Conservation (phyloP, 768 basidiomycete genomes). For the Sporobolomyces roseus region DNA sequence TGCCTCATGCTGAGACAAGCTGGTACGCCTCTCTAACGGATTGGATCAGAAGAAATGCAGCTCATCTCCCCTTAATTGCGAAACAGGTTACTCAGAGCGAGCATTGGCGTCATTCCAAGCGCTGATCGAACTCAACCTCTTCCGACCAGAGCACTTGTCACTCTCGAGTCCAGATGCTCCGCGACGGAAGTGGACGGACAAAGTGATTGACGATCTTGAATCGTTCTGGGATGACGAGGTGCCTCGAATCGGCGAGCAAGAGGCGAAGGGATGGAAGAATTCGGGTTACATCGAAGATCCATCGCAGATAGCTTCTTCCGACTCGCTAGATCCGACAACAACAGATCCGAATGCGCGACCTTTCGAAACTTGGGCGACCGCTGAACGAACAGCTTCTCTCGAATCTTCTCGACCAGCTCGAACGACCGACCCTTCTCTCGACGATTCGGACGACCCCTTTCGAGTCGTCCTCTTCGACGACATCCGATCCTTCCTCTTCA, state of each 20-base stretch:
- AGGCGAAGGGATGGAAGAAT: slow-evolving; percentile 47
- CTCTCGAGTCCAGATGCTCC: not conserved
- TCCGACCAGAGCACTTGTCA: slow-evolving; percentile 43
- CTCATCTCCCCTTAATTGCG: not conserved
- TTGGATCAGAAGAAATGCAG: not conserved
- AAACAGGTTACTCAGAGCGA: slow-evolving; percentile 49
- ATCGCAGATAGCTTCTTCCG: not conserved
- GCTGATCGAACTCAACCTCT: slow-evolving; percentile 51
- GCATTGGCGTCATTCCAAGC: slow-evolving; percentile 50
- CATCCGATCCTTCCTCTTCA: slow-evolving; percentile 48
- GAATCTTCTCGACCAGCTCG: slow-evolving; percentile 38
- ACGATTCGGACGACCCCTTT: slow-evolving; percentile 51
- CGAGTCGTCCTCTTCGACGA: slow-evolving; percentile 50
- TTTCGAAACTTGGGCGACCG: slow-evolving; percentile 46
- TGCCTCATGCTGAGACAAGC: slow-evolving; percentile 49
- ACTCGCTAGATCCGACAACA: not conserved
- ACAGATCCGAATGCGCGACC: slow-evolving; percentile 35
- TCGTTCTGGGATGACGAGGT: slow-evolving; percentile 51
- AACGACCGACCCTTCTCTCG: slow-evolving; percentile 44
- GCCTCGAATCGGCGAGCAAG: slow-evolving; percentile 49
- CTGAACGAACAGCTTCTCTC: slow-evolving; percentile 43
- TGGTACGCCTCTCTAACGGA: slow-evolving; percentile 42
- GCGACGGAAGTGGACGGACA: slow-evolving; percentile 28
- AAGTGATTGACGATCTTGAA: slow-evolving; percentile 46
- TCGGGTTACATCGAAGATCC: slow-evolving; percentile 19